Percentiles rank a stretch among this genome's conserved stretches.
phyloP scores from a whole-genome alignment of 768 basidiomycete species.

The Rhizopogon salebrosus region DNA sequence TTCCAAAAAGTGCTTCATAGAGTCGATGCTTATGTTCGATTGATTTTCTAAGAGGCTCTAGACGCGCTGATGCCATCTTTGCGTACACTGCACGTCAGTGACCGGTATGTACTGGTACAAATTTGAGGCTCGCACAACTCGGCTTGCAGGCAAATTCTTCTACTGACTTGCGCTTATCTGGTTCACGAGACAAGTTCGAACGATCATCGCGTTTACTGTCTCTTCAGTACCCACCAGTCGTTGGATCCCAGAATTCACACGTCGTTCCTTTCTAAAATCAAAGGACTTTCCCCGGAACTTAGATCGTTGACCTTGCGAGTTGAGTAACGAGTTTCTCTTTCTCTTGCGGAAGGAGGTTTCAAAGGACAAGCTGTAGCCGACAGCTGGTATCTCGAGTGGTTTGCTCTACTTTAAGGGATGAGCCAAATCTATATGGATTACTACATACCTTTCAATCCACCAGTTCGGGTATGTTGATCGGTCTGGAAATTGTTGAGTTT shows the following conservation, averaged over 20 bases:
- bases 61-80: no score
- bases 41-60: no score
- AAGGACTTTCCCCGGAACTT: neutral
- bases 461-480: neutral
- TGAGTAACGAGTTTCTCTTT: neutral
- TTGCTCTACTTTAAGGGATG: neutral
- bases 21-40: no score
- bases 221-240: neutral
- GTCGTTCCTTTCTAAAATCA: neutral
- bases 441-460: neutral
- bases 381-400: neutral
- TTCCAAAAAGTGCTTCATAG: no score
- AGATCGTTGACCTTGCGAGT: neutral
- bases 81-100: no score
- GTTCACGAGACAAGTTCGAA: no score
- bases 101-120: no score
- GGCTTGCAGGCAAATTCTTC: no score
- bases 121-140: no score
- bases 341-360: neutral
- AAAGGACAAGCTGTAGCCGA: neutral
- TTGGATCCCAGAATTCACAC: neutral
- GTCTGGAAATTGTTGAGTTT: neutral
- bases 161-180: no score
- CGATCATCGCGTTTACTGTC: neutral
- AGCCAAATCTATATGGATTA: neutral